Evolutionary conservation across 306 rosid genomes (phyloP), one percentile per base, ranked within the genome.

Genomic region (Trichosanthes cucumerina): DNA sequence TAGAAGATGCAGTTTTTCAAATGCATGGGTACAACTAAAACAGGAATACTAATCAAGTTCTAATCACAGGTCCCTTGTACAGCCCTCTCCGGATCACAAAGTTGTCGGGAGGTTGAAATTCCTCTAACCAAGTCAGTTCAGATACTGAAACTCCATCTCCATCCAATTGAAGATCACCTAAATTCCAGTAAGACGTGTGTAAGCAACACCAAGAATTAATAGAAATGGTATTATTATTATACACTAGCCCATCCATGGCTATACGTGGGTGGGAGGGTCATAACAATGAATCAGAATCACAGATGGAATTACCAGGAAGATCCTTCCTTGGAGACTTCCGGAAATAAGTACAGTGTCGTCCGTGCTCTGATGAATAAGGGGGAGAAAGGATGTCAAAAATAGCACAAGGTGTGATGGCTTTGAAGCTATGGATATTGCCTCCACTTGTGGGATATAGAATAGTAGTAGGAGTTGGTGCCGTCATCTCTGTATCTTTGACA

Each of bases 321-420:
- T 96, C 92, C 78, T 8, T 88, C 78, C 82, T 82, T 21, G 84
- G 89, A 59, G 97, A 89, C 81, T 80, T 78, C 24, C 96, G 89
- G 87, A 91, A 96, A 89, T 96, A 96, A 77, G 90, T 84, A 90
- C 99, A 96, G 84, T 96, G 92, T 28, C 99, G 86, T 59, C 86
- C 96, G 23, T 88, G 80, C 65, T 91, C 97, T 6, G 98, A 85
- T 11, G 97, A 91, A 84, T 96, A 96, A 66, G 99, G 99, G 0
- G 99, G 99, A 60, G 96, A 82, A 41, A 92, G 78, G 81, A 96
- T 88, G 86, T 96, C 99, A 47, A 96, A 88, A 82, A 96, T 80
- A n/a, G 99, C 99, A 41, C 99, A 96, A 6, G 98, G 99, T 68
- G 98, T 92, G 66, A 86, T 36, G 23, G 99, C 99, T 86, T 83